A percentile compares a stretch with the other conserved stretches of the same genome.
Evolutionary conservation across 176 grass and related monocot species (phyloP).

Genomic region (Eremochloa ophiuroides): DNA sequence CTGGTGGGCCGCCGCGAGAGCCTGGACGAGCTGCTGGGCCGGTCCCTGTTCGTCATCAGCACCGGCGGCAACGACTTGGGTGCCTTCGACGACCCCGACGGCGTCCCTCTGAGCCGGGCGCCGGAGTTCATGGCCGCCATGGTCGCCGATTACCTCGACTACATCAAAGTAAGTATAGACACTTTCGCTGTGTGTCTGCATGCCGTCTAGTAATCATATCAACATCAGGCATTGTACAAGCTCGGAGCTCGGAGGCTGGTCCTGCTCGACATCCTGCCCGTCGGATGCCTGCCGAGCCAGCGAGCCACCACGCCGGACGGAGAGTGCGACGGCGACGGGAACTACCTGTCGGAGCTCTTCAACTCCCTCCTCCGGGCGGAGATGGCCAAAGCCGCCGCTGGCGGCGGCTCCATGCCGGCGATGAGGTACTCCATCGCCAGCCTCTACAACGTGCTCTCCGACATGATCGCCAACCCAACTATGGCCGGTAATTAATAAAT

Average conservation of each 20-base stretch:
- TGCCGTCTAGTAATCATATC: too few relatives aligned
- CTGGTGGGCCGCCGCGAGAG: neutral
- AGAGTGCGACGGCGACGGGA: neutral
- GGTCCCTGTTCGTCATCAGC: constrained; percentile 28
- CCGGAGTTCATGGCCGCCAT: constrained; percentile 4
- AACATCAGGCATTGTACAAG: constrained; percentile 19
- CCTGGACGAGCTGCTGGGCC: neutral
- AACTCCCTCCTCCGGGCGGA: constrained; percentile 16
- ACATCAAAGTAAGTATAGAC: constrained; percentile 38
- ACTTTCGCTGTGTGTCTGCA: too few relatives aligned
- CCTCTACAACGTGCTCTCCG: constrained; percentile 9
- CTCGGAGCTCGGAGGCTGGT: constrained; percentile 19
- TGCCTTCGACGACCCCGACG: neutral
- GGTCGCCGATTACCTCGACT: constrained; percentile 11
- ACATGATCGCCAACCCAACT: constrained; percentile 17
- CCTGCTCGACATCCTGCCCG: neutral
- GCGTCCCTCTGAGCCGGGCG: neutral
- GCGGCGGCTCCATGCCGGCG: neutral
- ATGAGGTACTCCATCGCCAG: constrained; percentile 27
- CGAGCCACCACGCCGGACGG: neutral
- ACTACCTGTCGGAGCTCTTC: constrained; percentile 19
- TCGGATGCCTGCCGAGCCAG: constrained; percentile 26
- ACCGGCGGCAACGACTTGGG: constrained; percentile 31
- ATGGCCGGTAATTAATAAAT: too few relatives aligned
- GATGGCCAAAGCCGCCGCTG: neutral